Percentiles rank a stretch among this genome's conserved stretches.
These are phyloP conservation scores for Eucalyptus fibrosa DNA, from an alignment of 345 rosid genomes.

Conservation along the genomic window DNA sequence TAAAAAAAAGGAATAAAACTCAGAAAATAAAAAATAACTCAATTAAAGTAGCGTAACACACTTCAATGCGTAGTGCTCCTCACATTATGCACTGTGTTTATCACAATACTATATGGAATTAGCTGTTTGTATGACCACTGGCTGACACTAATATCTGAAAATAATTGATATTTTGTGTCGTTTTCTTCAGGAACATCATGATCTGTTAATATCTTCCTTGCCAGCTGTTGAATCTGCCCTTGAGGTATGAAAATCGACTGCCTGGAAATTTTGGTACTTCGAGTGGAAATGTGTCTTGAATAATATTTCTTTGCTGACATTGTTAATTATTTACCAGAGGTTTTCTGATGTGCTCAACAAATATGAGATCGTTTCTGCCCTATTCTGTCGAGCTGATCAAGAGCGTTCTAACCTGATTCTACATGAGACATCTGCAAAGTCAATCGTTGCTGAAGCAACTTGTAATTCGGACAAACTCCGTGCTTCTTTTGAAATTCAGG, in stretches of 20 bases:
- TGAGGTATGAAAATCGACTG: slow-evolving; percentile 37
- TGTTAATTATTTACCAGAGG: slow-evolving; percentile 40
- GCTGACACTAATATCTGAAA: neutral
- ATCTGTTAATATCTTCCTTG: slow-evolving; percentile 60
- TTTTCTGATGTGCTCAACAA: slow-evolving; percentile 54
- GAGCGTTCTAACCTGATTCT: slow-evolving; percentile 60
- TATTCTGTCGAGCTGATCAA: slow-evolving; percentile 68
- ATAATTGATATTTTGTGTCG: neutral
- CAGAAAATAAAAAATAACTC: too few relatives aligned
- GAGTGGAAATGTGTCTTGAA: neutral
- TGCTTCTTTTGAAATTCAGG: slow-evolving; percentile 59
- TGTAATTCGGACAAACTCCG: slow-evolving; percentile 43
- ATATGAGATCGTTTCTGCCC: slow-evolving; percentile 64
- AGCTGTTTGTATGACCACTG: neutral
- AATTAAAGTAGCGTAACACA: too few relatives aligned
- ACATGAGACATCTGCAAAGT: slow-evolving; percentile 75
- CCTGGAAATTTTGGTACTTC: neutral
- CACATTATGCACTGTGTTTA: neutral
- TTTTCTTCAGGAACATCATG: slow-evolving; percentile 72
- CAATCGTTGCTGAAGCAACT: slow-evolving; percentile 73
- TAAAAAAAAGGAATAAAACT: too few relatives aligned
- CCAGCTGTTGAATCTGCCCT: slow-evolving; percentile 75
- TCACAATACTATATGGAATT: neutral
- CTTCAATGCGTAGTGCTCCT: neutral
- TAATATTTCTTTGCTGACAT: neutral